Evolutionary conservation across 1,139 yeast species (phyloP).

Genomic region (Magnusiomyces paraingens): DNA sequence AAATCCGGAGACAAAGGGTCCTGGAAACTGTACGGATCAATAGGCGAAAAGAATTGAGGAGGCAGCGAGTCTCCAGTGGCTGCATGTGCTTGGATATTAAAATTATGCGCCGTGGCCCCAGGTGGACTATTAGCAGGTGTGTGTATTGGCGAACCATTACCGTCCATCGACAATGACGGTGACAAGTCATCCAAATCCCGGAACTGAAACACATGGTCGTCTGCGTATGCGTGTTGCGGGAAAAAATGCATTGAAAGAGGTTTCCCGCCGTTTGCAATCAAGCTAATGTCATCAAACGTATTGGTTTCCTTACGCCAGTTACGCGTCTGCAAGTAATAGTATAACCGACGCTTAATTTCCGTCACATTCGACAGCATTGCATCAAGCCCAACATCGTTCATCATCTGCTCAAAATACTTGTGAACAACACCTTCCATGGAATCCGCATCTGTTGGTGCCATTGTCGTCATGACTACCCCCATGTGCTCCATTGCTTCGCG

Average conservation of each 20-base stretch:
- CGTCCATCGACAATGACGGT: slow-evolving; percentile 5
- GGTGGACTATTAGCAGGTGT: slow-evolving; percentile 10
- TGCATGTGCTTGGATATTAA: background rate
- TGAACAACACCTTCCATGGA: slow-evolving; percentile 44
- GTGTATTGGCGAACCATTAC: slow-evolving; percentile 20
- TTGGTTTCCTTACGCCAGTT: slow-evolving; percentile 14
- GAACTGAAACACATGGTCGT: slow-evolving; percentile 7
- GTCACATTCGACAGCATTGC: slow-evolving; percentile 6
- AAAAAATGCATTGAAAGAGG: slow-evolving; percentile 4
- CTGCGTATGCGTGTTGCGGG: slow-evolving; percentile 1
- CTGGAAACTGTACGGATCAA: slow-evolving; percentile 82
- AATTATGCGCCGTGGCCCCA: background rate
- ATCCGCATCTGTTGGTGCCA: slow-evolving; percentile 46
- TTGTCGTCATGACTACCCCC: slow-evolving; percentile 9
- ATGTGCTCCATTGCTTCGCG: slow-evolving; percentile 17
- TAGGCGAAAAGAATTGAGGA: slow-evolving; percentile 33
- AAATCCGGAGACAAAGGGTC: slow-evolving; percentile 80
- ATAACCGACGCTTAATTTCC: slow-evolving; percentile 17
- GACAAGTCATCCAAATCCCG: background rate
- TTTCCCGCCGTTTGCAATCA: slow-evolving; percentile 3
- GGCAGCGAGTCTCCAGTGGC: slow-evolving; percentile 7
- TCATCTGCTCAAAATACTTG: slow-evolving; percentile 14
- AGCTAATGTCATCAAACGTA: slow-evolving; percentile 1
- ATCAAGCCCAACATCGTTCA: slow-evolving; percentile 16
- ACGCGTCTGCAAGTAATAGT: slow-evolving; percentile 15